A percentile compares a stretch with the other conserved stretches of the same genome.
Evolutionary conservation across 2,329 filamentous ascomycete species (phyloP).

Genomic region (Fusarium mexicanum): DNA sequence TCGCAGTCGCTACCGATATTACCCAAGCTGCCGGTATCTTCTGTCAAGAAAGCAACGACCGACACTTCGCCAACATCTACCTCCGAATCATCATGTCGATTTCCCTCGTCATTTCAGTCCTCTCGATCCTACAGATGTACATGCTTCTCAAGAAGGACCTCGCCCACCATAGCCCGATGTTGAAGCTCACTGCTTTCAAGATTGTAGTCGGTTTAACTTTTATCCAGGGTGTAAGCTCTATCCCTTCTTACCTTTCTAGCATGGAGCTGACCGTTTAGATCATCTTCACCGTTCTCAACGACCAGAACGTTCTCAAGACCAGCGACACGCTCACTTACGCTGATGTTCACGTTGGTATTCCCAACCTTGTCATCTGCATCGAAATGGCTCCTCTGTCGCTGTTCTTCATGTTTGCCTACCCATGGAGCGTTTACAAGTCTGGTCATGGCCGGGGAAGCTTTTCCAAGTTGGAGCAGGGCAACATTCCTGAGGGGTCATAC

Average conservation of each 20-base stretch:
- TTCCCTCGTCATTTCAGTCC: conserved; percentile 21
- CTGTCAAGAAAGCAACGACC: conserved; percentile 20
- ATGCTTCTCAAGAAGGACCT: conserved; percentile 24
- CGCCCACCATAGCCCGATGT: conserved; percentile 30
- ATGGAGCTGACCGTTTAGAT: not conserved
- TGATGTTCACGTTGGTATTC: conserved; percentile 35
- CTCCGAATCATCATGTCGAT: conserved; percentile 6
- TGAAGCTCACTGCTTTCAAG: conserved; percentile 37
- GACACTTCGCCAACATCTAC: conserved; percentile 30
- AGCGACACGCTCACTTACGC: conserved; percentile 33
- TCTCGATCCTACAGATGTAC: conserved; percentile 31
- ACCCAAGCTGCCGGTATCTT: conserved; percentile 30
- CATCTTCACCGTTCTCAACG: conserved; percentile 30
- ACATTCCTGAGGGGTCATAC: not conserved
- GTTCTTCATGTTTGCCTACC: conserved; percentile 31
- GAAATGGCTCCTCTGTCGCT: conserved; percentile 35
- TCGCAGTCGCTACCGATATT: conserved; percentile 22
- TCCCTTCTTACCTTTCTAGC: fast-evolving
- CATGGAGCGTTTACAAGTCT: conserved; percentile 31
- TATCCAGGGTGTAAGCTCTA: conserved; percentile 21
- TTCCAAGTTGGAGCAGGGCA: conserved; percentile 1
- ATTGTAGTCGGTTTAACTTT: conserved; percentile 29
- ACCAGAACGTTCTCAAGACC: conserved; percentile 10
- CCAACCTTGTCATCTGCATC: conserved; percentile 31
- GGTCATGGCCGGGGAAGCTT: conserved; percentile 9